Evolutionary conservation across 306 rosid genomes (phyloP).

Genomic region (Vigna unguiculata): DNA sequence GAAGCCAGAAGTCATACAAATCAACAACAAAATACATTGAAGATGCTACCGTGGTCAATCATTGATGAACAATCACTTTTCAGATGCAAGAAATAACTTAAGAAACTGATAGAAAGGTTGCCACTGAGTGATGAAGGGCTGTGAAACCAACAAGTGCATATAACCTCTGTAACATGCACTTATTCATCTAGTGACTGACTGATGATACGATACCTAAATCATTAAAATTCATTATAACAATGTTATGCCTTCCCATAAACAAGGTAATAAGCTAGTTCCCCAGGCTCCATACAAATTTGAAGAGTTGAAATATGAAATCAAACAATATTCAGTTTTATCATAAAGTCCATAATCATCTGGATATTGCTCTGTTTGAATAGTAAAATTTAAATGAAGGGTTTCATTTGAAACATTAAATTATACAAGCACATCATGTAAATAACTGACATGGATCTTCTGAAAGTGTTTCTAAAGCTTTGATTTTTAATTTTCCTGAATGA

Average conservation of each 20-base stretch:
- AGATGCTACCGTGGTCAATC: not conserved
- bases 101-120: not conserved
- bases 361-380: constrained; percentile 2
- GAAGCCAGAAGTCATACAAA: constrained; percentile 11
- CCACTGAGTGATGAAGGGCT: not conserved
- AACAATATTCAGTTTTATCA: not conserved
- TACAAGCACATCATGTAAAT: not conserved
- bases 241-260: not conserved
- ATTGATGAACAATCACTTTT: not conserved
- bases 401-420: constrained; percentile 8
- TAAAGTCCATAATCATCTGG: constrained; percentile 8
- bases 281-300: not conserved
- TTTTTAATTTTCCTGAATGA: not conserved
- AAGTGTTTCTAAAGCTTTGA: not conserved
- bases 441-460: not conserved
- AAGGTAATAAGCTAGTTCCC: not conserved
- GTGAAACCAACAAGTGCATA: not conserved
- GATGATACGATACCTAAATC: not conserved
- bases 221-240: not conserved
- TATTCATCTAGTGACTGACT: not conserved
- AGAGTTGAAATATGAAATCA: not conserved
- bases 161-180: not conserved
- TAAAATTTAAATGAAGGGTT: constrained; percentile 19
- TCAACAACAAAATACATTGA: not conserved
- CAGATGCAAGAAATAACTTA: not conserved